Conservation (phyloP, 768 basidiomycete genomes). For the Suillus occidentalis region DNA sequence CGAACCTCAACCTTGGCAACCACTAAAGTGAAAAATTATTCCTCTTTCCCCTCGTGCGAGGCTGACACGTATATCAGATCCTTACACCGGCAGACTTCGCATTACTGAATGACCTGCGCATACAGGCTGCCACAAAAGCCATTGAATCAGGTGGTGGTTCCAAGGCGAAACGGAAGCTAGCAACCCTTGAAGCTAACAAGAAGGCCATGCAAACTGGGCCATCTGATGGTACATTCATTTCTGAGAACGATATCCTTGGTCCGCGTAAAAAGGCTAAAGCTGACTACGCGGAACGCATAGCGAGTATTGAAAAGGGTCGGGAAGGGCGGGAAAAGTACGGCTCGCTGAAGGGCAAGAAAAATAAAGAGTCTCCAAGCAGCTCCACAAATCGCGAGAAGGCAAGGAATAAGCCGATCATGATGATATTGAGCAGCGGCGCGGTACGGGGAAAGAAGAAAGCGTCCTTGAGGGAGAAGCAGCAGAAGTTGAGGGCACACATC, state of each 20-base stretch:
- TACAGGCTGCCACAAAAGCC: constrained; percentile 71
- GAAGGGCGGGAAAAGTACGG: constrained; percentile 95
- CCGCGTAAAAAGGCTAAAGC: constrained; percentile 92
- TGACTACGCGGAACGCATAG: constrained; percentile 92
- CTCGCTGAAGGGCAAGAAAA: constrained; percentile 89
- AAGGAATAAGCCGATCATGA: constrained; percentile 94
- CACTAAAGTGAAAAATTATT: constrained; percentile 61
- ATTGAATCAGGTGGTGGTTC: constrained; percentile 70
- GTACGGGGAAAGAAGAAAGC: constrained; percentile 85
- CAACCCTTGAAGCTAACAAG: constrained; percentile 70
- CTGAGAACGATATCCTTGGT: constrained; percentile 90
- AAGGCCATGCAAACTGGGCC: constrained; percentile 50
- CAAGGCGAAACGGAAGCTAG: constrained; percentile 87
- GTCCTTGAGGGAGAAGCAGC: constrained; percentile 79
- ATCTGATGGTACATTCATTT: constrained; percentile 59
- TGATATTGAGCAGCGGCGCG: constrained; percentile 76
- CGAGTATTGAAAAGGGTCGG: constrained; percentile 86
- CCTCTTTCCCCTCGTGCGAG: background rate
- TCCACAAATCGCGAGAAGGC: constrained; percentile 92
- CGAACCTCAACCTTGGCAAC: constrained; percentile 71
- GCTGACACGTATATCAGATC: constrained; percentile 53
- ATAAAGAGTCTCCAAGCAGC: constrained; percentile 77
- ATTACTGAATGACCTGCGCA: constrained; percentile 81
- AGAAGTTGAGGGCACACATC: constrained; percentile 73
- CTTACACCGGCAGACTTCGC: constrained; percentile 97